Evolutionary conservation across 768 basidiomycete species (phyloP), one percentile per base, ranked within the genome.

Genomic region (Calocybe gangraenosa): DNA sequence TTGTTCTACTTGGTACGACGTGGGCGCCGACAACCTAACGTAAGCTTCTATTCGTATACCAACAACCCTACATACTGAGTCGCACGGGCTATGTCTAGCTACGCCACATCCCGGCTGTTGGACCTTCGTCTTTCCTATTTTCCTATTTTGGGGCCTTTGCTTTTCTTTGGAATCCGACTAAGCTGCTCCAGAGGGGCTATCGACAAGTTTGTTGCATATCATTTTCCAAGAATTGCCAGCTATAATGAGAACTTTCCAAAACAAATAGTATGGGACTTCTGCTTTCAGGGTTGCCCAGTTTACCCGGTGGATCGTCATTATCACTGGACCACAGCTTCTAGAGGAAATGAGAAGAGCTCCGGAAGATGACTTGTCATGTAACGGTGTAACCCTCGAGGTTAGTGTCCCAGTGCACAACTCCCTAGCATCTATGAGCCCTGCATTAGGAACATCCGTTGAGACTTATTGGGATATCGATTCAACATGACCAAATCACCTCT

Each of bases 211-310:
- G 49, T 53, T 21, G 1, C 13, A 8, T 28, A 9, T 35, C 18
- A 17, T 17, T 5, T 2, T 1, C 22, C 6, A 7, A 15, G n/a
- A n/a, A n/a, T n/a, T 17, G 8, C 5, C 1, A 18, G 15, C 25
- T 19, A 21, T 33, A 15, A n/a, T n/a, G n/a, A n/a, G 5, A 41
- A 35, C 22, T 20, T 4, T 53, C 53, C 17, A 37, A 30, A 2
- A 28, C 13, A 14, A 37, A 13, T 38, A 28, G 52, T 19, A 44
- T 5, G 21, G 40, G 1, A 17, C 30, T 17, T 17, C 45, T 3
- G 17, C 17, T 7, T 66, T 63, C 55, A 66, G 57, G 34, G 28
- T 67, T 23, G 54, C 61, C 2, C 59, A 47, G 19, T 46, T 62
- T 36, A 48, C 47, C 9, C 52, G 55, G 3, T 62, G 60, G 60